Evolutionary conservation across 768 basidiomycete genomes (phyloP).

Genomic region (Lentinula raphanica): DNA sequence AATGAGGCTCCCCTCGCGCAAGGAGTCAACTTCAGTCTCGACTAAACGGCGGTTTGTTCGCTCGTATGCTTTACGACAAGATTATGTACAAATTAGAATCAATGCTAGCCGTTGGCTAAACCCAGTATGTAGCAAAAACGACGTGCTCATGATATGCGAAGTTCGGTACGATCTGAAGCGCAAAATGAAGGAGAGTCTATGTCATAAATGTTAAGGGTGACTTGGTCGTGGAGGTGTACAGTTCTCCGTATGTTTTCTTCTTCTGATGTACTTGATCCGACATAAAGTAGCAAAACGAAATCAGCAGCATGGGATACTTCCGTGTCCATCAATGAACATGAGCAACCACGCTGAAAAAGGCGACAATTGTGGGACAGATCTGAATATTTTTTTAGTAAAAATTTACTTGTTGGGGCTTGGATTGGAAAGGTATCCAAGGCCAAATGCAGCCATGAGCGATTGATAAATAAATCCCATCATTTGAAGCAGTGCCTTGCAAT

Average conservation of each 20-base stretch:
- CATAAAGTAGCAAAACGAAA: neutral
- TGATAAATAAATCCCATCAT: constrained; percentile 5
- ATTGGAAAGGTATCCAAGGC: constrained; percentile 6
- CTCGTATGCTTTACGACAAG: neutral
- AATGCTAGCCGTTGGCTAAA: too few relatives aligned
- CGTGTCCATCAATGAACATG: neutral
- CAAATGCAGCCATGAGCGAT: neutral
- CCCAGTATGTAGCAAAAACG: neutral
- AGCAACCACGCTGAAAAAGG: neutral
- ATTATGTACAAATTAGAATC: too few relatives aligned
- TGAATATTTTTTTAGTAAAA: neutral
- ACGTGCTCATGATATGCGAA: neutral
- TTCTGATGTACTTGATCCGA: constrained; percentile 7
- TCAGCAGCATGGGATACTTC: constrained; percentile 5
- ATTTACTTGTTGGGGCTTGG: neutral
- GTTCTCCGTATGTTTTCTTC: constrained; percentile 5
- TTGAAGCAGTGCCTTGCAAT: constrained; percentile 5
- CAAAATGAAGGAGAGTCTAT: neutral
- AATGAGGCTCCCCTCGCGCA: constrained; percentile 87
- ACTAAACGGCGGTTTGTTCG: neutral
- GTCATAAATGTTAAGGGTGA: neutral
- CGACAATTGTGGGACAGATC: constrained; percentile 7
- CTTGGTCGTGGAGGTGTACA: constrained; percentile 2
- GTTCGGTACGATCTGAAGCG: neutral
- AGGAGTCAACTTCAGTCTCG: constrained; percentile 68